These are phyloP conservation scores for Alternaria novae-zelandiae DNA, from an alignment of 2,329 filamentous ascomycete species.

Conservation along the genomic window DNA sequence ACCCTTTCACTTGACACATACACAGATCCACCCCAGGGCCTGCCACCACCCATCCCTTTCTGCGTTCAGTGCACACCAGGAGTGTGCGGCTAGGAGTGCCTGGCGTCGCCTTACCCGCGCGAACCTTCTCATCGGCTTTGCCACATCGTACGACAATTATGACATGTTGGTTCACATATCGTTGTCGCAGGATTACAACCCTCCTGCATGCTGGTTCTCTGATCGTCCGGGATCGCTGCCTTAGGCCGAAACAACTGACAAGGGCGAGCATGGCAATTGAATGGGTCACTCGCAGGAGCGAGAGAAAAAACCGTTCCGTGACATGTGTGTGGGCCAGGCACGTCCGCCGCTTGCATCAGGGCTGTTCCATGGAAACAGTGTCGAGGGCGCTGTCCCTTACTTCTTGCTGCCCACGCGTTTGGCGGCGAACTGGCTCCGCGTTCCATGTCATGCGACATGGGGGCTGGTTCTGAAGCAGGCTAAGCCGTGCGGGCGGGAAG, in stretches of 20 bases:
- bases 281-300: neutral
- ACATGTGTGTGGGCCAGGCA: conserved; percentile 18
- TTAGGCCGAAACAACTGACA: conserved; percentile 19
- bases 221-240: conserved; percentile 32
- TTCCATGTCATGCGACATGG: neutral
- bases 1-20: conserved; percentile 21
- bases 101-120: neutral
- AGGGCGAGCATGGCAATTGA: neutral
- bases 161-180: neutral
- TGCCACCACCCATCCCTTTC: neutral
- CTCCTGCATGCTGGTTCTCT: conserved; percentile 3
- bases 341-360: neutral
- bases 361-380: conserved; percentile 24
- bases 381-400: neutral
- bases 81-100: neutral
- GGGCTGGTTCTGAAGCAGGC: conserved; percentile 18
- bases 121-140: neutral
- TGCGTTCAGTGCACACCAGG: neutral
- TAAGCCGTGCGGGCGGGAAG: conserved; percentile 8
- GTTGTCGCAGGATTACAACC: neutral
- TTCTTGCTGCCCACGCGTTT: conserved; percentile 12
- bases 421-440: neutral
- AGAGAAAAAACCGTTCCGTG: conserved; percentile 17
- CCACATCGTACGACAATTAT: neutral
- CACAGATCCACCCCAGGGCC: conserved; percentile 4